These are phyloP conservation scores for Aspergillus taichungensis DNA, from an alignment of 495 filamentous ascomycete genomes.

Conservation along the genomic window DNA sequence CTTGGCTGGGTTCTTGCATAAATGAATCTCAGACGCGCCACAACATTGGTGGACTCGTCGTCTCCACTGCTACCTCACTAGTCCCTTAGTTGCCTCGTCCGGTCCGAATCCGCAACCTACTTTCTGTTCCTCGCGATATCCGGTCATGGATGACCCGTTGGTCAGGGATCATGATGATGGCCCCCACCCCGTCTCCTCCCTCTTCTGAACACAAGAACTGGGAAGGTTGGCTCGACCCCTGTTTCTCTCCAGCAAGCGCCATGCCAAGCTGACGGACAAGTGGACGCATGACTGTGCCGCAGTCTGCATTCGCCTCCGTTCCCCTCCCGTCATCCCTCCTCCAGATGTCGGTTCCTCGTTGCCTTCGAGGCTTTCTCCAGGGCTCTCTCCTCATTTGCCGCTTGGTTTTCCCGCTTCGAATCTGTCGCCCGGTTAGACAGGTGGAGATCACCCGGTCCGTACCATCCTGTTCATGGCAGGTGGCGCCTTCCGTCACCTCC, in stretches of 20 bases:
- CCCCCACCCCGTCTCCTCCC: too few relatives aligned
- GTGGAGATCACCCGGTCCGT: neutral
- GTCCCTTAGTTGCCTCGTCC: too few relatives aligned
- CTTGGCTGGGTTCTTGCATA: too few relatives aligned
- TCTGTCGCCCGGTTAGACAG: constrained; percentile 4
- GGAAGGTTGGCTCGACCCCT: neutral
- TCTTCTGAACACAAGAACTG: too few relatives aligned
- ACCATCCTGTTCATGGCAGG: constrained; percentile 9
- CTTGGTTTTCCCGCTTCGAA: constrained; percentile 3
- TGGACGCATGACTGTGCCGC: constrained; percentile 26
- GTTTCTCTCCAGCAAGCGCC: constrained; percentile 21
- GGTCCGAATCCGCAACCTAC: too few relatives aligned
- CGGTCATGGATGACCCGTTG: too few relatives aligned
- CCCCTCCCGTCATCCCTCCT: neutral
- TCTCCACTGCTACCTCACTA: too few relatives aligned
- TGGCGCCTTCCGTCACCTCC: constrained; percentile 13
- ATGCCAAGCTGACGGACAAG: constrained; percentile 29
- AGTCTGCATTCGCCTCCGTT: constrained; percentile 7
- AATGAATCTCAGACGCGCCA: too few relatives aligned
- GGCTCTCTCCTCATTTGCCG: neutral
- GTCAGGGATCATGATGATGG: too few relatives aligned
- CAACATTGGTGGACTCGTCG: too few relatives aligned
- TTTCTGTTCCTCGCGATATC: too few relatives aligned
- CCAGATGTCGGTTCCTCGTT: neutral
- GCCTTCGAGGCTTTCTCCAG: neutral